Evolutionary conservation across 495 filamentous ascomycete genomes (phyloP), one percentile per base, ranked within the genome.

Genomic region (Xylaria palmicola): DNA sequence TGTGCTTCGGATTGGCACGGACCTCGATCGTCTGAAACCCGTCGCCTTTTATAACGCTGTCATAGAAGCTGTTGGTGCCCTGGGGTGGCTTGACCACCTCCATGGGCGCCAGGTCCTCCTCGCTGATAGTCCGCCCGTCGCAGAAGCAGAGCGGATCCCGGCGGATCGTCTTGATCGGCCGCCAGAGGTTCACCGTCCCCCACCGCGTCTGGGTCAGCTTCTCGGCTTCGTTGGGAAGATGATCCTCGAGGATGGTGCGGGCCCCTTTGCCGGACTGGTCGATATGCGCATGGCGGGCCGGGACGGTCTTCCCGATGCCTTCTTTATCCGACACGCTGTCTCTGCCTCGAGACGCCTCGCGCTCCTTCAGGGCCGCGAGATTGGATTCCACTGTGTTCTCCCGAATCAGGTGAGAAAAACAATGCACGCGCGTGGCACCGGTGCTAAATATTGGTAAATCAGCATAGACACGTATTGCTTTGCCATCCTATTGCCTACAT

Each of bases 121-220:
- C 80, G 0, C 70, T 68, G 0, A 83, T 75, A 3, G 72, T 70
- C 43, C 75, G 67, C 0, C 77, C 78, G 50, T 84, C 81, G 0
- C 80, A 80, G 15, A 86, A 79, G 0, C 77, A 75, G 0, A 87
- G 68, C 0, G 83, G 83, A 51, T 86, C 83, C 45, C 80, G 80
- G n/a, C 74, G 62, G 57, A 87, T 83, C 0, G 78, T 77, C 50
- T 79, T 77, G 53, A 87, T 86, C 6, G 85, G 85, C 6, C 85
- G 82, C 85, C 85, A 88, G 54, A 87, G 83, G 62, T 88, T 88
- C 71, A 88, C 85, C 53, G 87, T 86, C 62, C 87, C 84, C 70
- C 79, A 85, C 9, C 85, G 75, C 26, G 78, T 80, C 58, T 81
- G 74, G 13, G 85, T 68, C 1, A 87, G 74, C 59, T 74, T 72